phyloP scores from a whole-genome alignment of 768 basidiomycete genomes.

The Kwoniella shandongensis region DNA sequence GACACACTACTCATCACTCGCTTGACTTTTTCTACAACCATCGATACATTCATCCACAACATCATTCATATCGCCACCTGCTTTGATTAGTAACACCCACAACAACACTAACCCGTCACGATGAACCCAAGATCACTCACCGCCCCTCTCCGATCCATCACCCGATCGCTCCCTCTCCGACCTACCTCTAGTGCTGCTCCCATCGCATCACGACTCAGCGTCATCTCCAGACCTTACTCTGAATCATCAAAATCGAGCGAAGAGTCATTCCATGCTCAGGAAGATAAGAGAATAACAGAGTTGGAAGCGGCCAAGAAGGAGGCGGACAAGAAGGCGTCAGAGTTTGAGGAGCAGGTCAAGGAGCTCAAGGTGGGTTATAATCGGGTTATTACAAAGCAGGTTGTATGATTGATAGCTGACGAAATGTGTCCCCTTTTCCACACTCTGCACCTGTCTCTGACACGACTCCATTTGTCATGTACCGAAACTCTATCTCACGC shows the following conservation, averaged over 20 bases:
- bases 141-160: conserved; percentile 21
- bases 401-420: neutral
- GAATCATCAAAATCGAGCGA: conserved; percentile 23
- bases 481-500: neutral
- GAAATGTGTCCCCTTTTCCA: neutral
- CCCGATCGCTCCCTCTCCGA: conserved; percentile 21
- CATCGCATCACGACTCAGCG: neutral
- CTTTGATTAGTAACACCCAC: too few species aligned
- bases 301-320: conserved; percentile 30
- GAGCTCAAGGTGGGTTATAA: conserved; percentile 75
- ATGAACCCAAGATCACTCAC: conserved; percentile 20
- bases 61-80: conserved; percentile 1
- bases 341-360: conserved; percentile 47
- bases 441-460: too few species aligned
- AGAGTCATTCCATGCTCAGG: conserved; percentile 16
- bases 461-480: neutral
- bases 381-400: conserved; percentile 40
- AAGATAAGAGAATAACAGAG: conserved; percentile 22
- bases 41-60: too few species aligned
- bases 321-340: conserved; percentile 37
- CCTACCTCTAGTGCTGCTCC: conserved; percentile 6
- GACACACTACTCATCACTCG: neutral
- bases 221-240: conserved; percentile 12
- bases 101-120: neutral
- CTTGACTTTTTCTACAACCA: neutral